Base-by-base conservation (phyloP, 73 alveolate genomes). In the Paramecium sonneborni region DNA sequence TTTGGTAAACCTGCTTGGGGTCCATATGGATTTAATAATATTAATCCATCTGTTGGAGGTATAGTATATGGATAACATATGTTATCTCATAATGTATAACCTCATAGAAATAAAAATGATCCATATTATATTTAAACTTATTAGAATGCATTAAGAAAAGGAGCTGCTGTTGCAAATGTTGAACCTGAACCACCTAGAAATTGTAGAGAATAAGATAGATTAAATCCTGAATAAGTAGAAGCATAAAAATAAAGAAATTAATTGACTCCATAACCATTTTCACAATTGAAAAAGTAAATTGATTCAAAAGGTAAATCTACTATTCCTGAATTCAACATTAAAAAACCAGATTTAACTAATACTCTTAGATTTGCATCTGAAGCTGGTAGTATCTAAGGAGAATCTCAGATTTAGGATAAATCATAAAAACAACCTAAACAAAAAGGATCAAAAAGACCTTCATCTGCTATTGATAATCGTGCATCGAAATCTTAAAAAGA, bases 1-100 rank as follows among this genome's bases (percentile, higher is more conserved):
- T 98, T 97, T 85, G 99, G 99, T 18, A 98, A 98, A 93, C 99
- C 99, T 72, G 99, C 99, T 8, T 98, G 97, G 94, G 99, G 95
- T 87, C 93, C 95, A 44, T 98, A 97, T 92, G 99, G 99, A 6
- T 93, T 95, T 62, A 99, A 98, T 6, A 98, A 98, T 92, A 94
- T 97, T 6, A 96, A 96, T 32, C 99, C 99, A 10, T 90, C 98
- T 32, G 96, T 94, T 58, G 99, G 99, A 15, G 99, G 99, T 1
- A 58, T 92, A 56, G 95, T 98, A 34, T 98, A 98, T 76, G 99
- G 99, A 11, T 88, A 98, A 76, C 97, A 98, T 92, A 93, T 98
- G 98, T 95, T 97, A 14, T 95, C 99, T 23, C 99, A 97, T 88
- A 97, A 96, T 85, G 96, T 98, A 57, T 94, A 97, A 85, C 99